phyloP scores from a whole-genome alignment of 2,329 filamentous ascomycete species.

The Ploettnerulaceae sp. region DNA sequence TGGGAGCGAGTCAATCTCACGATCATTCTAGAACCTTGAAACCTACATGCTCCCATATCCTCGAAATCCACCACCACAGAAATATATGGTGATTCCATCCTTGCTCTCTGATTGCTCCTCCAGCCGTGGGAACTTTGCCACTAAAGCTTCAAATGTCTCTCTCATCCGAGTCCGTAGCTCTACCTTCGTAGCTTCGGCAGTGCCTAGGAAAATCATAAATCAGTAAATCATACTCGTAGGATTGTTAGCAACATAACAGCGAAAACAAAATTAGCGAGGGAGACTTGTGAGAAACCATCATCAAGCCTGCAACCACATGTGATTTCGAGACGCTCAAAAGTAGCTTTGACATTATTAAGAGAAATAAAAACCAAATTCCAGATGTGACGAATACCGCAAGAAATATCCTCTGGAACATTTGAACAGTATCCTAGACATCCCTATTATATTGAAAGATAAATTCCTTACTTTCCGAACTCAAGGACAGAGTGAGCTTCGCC shows the following conservation, averaged over 20 bases:
- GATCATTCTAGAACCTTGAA: neutral
- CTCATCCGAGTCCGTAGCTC: constrained; percentile 51
- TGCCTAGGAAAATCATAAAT: constrained; percentile 31
- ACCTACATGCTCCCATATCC: constrained; percentile 74
- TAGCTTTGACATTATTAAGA: too few species aligned
- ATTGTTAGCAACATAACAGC: too few species aligned
- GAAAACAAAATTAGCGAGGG: too few species aligned
- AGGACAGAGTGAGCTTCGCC: constrained; percentile 49
- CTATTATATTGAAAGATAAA: too few species aligned
- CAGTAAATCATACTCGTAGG: too few species aligned
- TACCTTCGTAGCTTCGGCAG: constrained; percentile 39
- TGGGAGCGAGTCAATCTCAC: neutral
- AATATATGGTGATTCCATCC: constrained; percentile 65
- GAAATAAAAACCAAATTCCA: too few species aligned
- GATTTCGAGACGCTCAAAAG: neutral
- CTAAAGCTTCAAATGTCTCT: constrained; percentile 53
- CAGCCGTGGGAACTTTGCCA: constrained; percentile 47
- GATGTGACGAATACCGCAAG: too few species aligned
- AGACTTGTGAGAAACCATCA: too few species aligned
- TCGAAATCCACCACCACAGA: constrained; percentile 85
- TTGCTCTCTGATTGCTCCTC: constrained; percentile 36
- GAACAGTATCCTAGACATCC: too few species aligned
- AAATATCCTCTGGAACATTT: too few species aligned
- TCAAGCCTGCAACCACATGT: too few species aligned
- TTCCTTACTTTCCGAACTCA: constrained; percentile 33